Base-by-base conservation (phyloP, 1,284 basidiomycete species). In the Ustilago sp. region DNA sequence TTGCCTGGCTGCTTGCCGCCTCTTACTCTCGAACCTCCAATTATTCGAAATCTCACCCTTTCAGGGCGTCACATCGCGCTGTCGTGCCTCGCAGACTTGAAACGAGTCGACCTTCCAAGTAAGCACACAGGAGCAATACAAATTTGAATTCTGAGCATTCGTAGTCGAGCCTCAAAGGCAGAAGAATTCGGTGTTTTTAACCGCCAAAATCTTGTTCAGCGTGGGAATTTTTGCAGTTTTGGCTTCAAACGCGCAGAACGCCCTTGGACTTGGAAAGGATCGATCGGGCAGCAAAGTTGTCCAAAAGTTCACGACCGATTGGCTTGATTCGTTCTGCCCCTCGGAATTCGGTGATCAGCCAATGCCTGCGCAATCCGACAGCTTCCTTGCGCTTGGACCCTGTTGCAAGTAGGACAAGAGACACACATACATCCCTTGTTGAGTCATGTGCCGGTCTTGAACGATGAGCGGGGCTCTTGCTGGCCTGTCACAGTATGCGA, bases 141-240 rank as follows among this genome's bases (percentile, higher is more conserved):
- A 60, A 36, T 47, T 47, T 63, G 36, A 41, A 64, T 11, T 61
- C 34, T 12, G 5, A 19, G 3, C 23, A 13, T 0, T 31, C 19
- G 2, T 39, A 55, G 39, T 41, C 38, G 45, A 17, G 31, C 32
- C 17, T 11, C 17, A n/a, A 39, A 23, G 8, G 19, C 19, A 31
- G n/a, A 32, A 51, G 23, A 50, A 31, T 39, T 32, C 9, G 17
- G n/a, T 8, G 32, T 6, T 2, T n/a, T 6, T 2, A 7, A 31
- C 19, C 39, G 32, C 34, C 19, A 13, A 39, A 54, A 15, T 45
- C 54, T 41, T 8, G 31, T 15, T 28, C 11, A 38, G 63, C 68
- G 68, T 71, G 68, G 68, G 68, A 71, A 71, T 41, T 71, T 70
- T 62, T 65, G n/a, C 4, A 17, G 4, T 38, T 9, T 8, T 12